Percentiles rank a stretch among this genome's conserved stretches.
Evolutionary conservation across 805 yeast genomes (phyloP).

Genomic region (Cyberlindnera euphorbiae): DNA sequence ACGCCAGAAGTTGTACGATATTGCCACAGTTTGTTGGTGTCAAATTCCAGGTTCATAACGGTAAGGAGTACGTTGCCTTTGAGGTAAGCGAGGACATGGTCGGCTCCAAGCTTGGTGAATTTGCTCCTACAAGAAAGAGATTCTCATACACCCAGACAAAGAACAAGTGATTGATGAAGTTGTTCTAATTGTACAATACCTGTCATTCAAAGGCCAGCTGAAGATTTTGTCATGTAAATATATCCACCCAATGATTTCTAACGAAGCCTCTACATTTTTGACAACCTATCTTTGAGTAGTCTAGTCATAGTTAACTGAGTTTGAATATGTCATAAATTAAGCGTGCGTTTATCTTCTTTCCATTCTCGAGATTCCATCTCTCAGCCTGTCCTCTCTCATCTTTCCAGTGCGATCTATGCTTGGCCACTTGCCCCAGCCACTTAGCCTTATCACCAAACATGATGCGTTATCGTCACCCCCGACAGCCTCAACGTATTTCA

Average conservation of each 20-base stretch:
- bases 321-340: too few relatives aligned
- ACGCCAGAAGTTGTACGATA: conserved; percentile 91
- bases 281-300: too few relatives aligned
- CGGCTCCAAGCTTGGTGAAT: conserved; percentile 91
- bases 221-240: too few relatives aligned
- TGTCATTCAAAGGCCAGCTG: too few relatives aligned
- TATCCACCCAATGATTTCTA: too few relatives aligned
- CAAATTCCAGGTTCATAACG: conserved; percentile 93
- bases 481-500: conserved; percentile 75
- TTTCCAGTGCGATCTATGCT: conserved; percentile 76
- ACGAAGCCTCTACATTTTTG: too few relatives aligned
- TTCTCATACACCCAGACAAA: conserved; percentile 78
- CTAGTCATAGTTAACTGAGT: too few relatives aligned
- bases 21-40: conserved; percentile 95
- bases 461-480: conserved; percentile 98
- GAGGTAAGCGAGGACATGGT: conserved; percentile 94
- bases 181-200: too few relatives aligned
- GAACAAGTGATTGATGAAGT: conserved; percentile 43
- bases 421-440: conserved; percentile 97
- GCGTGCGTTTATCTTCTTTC: conserved; percentile 20
- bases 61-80: conserved; percentile 86
- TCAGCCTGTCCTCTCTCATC: conserved; percentile 66
- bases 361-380: conserved; percentile 31
- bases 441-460: conserved; percentile 69
- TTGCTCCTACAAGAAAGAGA: conserved; percentile 89